phyloP scores from a whole-genome alignment of 495 filamentous ascomycete species.

The Parmelia sp. region DNA sequence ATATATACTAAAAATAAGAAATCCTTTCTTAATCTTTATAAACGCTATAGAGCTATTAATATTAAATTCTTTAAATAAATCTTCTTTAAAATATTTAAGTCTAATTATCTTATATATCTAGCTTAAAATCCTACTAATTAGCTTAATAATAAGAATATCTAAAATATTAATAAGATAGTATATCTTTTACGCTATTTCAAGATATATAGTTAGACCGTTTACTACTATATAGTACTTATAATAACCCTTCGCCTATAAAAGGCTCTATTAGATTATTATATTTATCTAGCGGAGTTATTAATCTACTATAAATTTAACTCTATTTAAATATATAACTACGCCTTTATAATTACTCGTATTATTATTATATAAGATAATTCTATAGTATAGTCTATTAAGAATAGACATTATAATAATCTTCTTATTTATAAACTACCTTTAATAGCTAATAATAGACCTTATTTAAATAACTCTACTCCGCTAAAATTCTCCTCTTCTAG shows the following conservation, averaged over 20 bases:
- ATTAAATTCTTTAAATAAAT: conserved; percentile 2
- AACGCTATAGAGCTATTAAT: too few relatives aligned
- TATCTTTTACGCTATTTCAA: neutral
- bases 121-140: neutral
- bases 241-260: neutral
- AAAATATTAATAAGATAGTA: neutral
- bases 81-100: neutral
- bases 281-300: neutral
- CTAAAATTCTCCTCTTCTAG: too few relatives aligned
- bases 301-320: neutral
- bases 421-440: neutral
- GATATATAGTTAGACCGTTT: neutral
- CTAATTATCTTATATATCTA: neutral
- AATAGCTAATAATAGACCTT: too few relatives aligned
- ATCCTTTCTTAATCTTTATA: too few relatives aligned
- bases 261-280: neutral
- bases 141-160: neutral
- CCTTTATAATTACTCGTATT: neutral
- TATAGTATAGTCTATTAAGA: neutral
- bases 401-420: neutral
- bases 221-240: neutral
- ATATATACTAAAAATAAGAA: too few relatives aligned
- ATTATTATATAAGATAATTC: neutral
- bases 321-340: neutral
- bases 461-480: too few relatives aligned